Base-by-base conservation (phyloP, 2,329 filamentous ascomycete genomes). In the Hypoxylon sp. region DNA sequence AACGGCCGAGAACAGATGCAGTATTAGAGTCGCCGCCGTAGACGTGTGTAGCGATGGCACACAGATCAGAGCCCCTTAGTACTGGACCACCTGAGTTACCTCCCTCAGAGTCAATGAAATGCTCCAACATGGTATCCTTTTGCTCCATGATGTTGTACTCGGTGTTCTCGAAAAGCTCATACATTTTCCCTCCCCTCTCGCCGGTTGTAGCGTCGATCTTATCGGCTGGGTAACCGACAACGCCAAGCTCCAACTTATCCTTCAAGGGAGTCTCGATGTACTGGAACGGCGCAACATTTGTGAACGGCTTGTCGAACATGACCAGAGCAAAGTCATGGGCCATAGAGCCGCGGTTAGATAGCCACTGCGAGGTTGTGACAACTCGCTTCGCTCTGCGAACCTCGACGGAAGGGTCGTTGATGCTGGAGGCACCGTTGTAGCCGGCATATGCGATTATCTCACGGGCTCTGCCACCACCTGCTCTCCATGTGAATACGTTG, bases 51-150 rank as follows among this genome's bases (percentile, higher is more conserved):
- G 54, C 62, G 48, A 48, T 53, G 31, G 54, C 47, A n/a, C 39
- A 47, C 22, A 54, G 52, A 22, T 63, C 35, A 6, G 44, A 47
- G 13, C 42, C n/a, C 22, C 54, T 24, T 8, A 65, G 35, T 6
- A 65, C 62, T 3, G 62, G 62, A 24, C 44, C 54, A 6, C 54
- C 54, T 17, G 62, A 59, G 24, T 65, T 55, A 13, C 61, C 54
- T 44, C 62, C 62, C 33, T 58, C 33, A 13, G 62, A 58, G 17
- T 57, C 44, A 22, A 65, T 65, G 22, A 33, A 57, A 35, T 59
- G 44, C 54, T 73, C 22, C 8, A 59, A 31, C 62, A 65, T 65
- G 14, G 33, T 65, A n/a, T 65, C 50, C 14, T 58, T 63, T 13
- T 54, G 60, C 6, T 58, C 60, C 44, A 54, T 54, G 17, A 58